phyloP scores from a whole-genome alignment of 2,329 filamentous ascomycete genomes.

The Tolypocladium inflatum region DNA sequence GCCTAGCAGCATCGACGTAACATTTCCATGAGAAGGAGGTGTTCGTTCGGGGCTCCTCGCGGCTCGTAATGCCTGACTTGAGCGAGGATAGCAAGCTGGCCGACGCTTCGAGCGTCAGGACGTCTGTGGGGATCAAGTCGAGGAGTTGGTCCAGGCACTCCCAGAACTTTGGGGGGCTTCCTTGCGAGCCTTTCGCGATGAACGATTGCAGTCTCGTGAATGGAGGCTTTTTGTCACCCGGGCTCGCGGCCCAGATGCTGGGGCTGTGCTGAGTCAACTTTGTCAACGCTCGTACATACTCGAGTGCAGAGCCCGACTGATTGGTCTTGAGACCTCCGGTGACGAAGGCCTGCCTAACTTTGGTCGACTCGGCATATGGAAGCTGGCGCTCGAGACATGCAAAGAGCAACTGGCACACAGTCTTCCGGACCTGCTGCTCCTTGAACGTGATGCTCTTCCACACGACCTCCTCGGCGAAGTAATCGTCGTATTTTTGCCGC shows the following conservation, averaged over 20 bases:
- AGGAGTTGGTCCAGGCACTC: constrained; percentile 54
- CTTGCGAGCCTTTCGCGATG: constrained; percentile 75
- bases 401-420: constrained; percentile 41
- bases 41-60: constrained; percentile 66
- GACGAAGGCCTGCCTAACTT: constrained; percentile 52
- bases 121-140: constrained; percentile 42
- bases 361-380: constrained; percentile 37
- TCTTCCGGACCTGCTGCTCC: constrained; percentile 43
- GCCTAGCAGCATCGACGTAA: constrained; percentile 57
- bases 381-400: constrained; percentile 37
- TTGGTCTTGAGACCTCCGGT: constrained; percentile 62
- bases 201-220: constrained; percentile 56
- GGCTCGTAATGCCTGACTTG: constrained; percentile 58
- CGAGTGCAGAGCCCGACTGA: constrained; percentile 65
- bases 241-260: constrained; percentile 58
- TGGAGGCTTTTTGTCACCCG: constrained; percentile 41
- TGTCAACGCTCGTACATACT: constrained; percentile 59
- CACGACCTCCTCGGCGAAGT: constrained; percentile 57
- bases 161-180: constrained; percentile 68
- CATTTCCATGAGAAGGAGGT: constrained; percentile 61
- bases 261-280: constrained; percentile 56
- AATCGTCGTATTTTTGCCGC: constrained; percentile 50
- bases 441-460: constrained; percentile 59
- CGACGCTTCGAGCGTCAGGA: constrained; percentile 37
- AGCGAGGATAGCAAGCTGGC: constrained; percentile 57